Conservation (phyloP, 2,329 filamentous ascomycete genomes). For the Hymenoscyphus infarciens region DNA sequence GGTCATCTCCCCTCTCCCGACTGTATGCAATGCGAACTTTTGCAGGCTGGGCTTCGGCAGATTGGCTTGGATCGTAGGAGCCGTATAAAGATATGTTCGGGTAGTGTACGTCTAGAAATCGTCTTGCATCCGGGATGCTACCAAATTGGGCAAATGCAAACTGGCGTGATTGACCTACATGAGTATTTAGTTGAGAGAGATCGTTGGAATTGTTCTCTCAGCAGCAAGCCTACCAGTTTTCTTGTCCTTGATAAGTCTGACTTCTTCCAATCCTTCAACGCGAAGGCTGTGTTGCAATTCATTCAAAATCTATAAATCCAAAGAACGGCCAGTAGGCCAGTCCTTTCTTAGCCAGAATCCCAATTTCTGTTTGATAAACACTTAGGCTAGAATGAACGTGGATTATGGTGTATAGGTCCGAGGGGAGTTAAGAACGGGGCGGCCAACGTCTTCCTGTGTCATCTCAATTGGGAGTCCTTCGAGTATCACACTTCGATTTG, state of each 20-base stretch:
- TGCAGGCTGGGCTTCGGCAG: constrained; percentile 40
- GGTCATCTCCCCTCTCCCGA: constrained; percentile 38
- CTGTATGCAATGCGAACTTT: constrained; percentile 46
- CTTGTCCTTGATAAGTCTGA: constrained; percentile 55
- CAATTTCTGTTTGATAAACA: constrained; percentile 33
- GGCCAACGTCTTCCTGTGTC: constrained; percentile 50
- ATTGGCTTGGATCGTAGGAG: constrained; percentile 38
- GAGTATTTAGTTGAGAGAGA: background rate
- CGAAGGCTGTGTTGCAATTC: constrained; percentile 51
- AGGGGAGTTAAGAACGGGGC: constrained; percentile 35
- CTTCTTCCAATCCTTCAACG: constrained; percentile 51
- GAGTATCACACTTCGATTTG: constrained; percentile 51
- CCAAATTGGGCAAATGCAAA: constrained; percentile 55
- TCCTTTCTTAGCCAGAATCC: constrained; percentile 38
- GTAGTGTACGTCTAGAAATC: constrained; percentile 51
- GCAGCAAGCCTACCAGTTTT: constrained; percentile 45
- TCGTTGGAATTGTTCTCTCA: background rate
- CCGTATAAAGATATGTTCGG: constrained; percentile 49
- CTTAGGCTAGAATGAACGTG: constrained; percentile 33
- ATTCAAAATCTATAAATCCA: constrained; percentile 48
- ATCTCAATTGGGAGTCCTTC: constrained; percentile 50
- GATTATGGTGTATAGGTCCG: constrained; percentile 19
- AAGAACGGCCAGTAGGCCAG: constrained; percentile 34
- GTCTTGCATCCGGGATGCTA: constrained; percentile 45
- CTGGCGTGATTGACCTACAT: constrained; percentile 48